A percentile compares a stretch with the other conserved stretches of the same genome.
Conservation (phyloP, 169 alveolate species). For the Plasmodium fragile region DNA sequence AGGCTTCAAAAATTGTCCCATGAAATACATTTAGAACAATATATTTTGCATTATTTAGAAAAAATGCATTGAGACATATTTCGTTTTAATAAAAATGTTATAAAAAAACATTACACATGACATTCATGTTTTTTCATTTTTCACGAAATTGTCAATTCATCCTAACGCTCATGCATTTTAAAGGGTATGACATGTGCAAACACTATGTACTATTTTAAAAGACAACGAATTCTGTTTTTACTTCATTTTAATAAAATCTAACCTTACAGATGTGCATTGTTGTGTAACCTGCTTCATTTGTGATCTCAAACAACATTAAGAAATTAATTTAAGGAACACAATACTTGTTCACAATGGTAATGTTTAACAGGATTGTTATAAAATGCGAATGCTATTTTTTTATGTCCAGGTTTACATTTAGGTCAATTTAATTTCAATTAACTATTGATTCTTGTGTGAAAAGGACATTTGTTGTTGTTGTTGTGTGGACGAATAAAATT, state of each 20-base stretch:
- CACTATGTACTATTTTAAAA: not conserved
- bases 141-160: not conserved
- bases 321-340: not conserved
- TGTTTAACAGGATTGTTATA: not conserved
- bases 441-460: not conserved
- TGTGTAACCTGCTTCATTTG: not conserved
- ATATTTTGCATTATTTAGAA: not conserved
- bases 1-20: not conserved
- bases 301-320: not conserved
- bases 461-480: not conserved
- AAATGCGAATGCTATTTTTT: not conserved
- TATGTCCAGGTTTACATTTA: conserved; percentile 3
- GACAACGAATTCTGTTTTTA: not conserved
- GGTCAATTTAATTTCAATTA: not conserved
- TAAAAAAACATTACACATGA: conserved; percentile 1
- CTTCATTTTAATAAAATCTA: not conserved
- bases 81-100: not conserved
- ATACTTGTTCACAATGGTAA: not conserved
- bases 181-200: not conserved
- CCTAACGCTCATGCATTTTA: not conserved
- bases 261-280: not conserved
- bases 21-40: not conserved
- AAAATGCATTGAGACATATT: not conserved
- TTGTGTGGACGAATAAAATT: not conserved
- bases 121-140: not conserved